These are phyloP conservation scores for Oryza australiensis DNA, from an alignment of 176 grass and related monocot genomes.

Conservation along the genomic window DNA sequence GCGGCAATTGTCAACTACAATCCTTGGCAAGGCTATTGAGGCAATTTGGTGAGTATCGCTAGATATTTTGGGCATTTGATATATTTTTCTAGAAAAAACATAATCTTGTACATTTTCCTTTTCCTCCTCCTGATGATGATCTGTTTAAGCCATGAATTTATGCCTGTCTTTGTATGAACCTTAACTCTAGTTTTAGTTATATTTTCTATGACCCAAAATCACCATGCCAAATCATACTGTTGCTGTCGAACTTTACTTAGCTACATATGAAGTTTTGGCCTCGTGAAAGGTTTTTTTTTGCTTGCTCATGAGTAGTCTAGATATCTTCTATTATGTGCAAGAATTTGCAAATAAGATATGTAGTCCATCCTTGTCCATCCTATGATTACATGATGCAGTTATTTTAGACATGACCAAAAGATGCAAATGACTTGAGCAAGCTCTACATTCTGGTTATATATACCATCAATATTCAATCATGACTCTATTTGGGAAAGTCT, in stretches of 20 bases:
- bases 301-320: not conserved
- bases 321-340: not conserved
- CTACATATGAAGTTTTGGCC: not conserved
- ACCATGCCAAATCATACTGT: not conserved
- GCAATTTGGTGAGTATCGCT: constrained; percentile 64
- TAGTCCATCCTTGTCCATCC: not conserved
- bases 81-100: too few species aligned
- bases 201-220: too few species aligned
- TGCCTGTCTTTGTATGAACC: not conserved
- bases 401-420: not conserved
- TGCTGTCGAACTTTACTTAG: not conserved
- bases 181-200: not conserved
- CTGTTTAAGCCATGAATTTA: not conserved
- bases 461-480: not conserved
- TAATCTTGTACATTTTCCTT: not conserved
- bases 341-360: not conserved
- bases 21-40: constrained; percentile 70
- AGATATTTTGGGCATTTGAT: not conserved
- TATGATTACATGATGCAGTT: not conserved
- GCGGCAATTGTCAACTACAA: constrained; percentile 58
- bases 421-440: not conserved
- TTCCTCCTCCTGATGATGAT: not conserved
- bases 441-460: not conserved
- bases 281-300: not conserved
- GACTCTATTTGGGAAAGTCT: not conserved